phyloP scores from a whole-genome alignment of 495 filamentous ascomycete genomes.

The Talaromyces trachyspermus region DNA sequence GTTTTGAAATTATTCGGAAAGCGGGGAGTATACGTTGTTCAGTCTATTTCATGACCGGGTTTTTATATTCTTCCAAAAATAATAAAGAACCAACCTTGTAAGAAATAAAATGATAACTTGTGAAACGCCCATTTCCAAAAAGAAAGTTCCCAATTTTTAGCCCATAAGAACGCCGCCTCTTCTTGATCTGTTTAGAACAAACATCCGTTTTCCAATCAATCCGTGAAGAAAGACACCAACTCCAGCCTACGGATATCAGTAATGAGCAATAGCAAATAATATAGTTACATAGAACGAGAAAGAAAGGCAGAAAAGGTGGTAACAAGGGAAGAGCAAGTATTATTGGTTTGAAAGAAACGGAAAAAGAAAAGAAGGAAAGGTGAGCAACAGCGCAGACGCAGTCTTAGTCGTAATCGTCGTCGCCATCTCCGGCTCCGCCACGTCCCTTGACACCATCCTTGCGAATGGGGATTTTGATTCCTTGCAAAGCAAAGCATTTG shows the following conservation, averaged over 20 bases:
- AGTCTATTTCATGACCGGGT: no score
- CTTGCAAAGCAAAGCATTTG: slow-evolving; percentile 89
- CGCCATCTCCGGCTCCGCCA: slow-evolving; percentile 55
- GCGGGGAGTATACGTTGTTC: no score
- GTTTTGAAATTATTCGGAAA: no score
- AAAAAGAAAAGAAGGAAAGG: not conserved
- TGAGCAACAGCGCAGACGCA: not conserved
- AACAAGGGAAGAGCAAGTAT: no score
- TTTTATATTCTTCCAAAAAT: no score
- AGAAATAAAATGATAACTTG: no score
- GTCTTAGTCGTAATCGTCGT: slow-evolving; percentile 39
- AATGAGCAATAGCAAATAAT: not conserved
- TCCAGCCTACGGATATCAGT: slow-evolving; percentile 2
- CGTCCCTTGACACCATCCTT: slow-evolving; percentile 70
- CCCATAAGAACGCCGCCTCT: slow-evolving; percentile 19
- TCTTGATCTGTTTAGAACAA: no score
- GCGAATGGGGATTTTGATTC: slow-evolving; percentile 93
- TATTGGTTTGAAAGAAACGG: not conserved
- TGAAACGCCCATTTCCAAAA: no score
- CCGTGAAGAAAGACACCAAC: not conserved
- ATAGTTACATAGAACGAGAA: not conserved
- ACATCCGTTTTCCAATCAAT: not conserved
- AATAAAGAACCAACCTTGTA: no score
- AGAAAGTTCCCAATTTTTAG: no score
- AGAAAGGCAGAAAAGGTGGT: not conserved